Evolutionary conservation across 176 grass and related monocot genomes (phyloP).

Genomic region (Echinochloa phyllopogon): DNA sequence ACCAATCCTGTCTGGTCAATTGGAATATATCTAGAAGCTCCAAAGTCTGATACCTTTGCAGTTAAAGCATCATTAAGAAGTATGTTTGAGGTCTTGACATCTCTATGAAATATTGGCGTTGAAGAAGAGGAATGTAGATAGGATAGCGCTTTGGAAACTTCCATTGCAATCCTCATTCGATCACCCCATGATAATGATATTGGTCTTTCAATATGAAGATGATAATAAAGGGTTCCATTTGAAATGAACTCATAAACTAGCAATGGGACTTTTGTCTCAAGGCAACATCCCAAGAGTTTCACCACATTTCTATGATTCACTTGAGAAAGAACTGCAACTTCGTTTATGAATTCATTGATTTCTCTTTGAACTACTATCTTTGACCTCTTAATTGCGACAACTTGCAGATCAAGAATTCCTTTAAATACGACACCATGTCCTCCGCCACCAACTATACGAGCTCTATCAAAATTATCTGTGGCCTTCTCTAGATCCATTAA

Average conservation of each 20-base stretch:
- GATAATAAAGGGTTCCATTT: conserved; percentile 48
- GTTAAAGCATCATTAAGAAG: conserved; percentile 56
- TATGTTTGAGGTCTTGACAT: conserved; percentile 64
- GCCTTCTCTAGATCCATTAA: no score
- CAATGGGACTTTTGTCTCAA: conserved; percentile 54
- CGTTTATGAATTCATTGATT: conserved; percentile 57
- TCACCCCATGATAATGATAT: conserved; percentile 43
- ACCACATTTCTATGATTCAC: conserved; percentile 54
- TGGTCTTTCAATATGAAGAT: conserved; percentile 14
- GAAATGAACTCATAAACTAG: no score
- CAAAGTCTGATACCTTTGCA: conserved; percentile 64
- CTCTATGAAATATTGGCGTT: conserved; percentile 54
- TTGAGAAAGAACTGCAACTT: conserved; percentile 44
- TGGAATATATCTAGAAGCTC: conserved; percentile 62
- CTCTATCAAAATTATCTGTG: conserved; percentile 22
- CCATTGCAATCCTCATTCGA: conserved; percentile 33
- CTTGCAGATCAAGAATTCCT: conserved; percentile 28
- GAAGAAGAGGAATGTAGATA: conserved; percentile 57
- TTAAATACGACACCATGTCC: conserved; percentile 44
- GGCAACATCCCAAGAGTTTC: conserved; percentile 51
- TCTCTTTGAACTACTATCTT: conserved; percentile 48
- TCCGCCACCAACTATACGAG: conserved; percentile 13
- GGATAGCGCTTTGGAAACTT: conserved; percentile 10
- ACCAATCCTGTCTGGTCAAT: conserved; percentile 32
- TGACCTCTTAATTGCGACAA: conserved; percentile 39